Percentiles rank a stretch among this genome's conserved stretches.
phyloP scores from a whole-genome alignment of 106 monocot genomes.

The Dendrobium officinale region DNA sequence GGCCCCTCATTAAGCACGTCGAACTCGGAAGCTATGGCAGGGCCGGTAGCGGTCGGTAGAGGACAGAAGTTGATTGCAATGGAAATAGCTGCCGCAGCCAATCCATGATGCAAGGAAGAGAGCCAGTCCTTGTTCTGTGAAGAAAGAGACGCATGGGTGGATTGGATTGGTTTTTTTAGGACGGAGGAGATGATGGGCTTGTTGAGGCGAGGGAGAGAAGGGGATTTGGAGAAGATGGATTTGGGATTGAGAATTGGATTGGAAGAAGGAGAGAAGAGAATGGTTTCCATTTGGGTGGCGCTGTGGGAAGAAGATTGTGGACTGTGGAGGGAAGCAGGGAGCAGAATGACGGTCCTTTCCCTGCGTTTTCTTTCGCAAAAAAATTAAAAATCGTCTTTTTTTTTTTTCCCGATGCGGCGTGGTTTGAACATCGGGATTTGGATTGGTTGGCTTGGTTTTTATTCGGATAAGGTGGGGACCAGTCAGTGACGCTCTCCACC shows the following conservation, averaged over 20 bases:
- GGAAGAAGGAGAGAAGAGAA: slow-evolving; percentile 43
- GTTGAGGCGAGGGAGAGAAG: slow-evolving; percentile 1
- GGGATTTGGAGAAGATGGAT: slow-evolving; percentile 8
- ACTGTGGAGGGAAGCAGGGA: slow-evolving; percentile 1
- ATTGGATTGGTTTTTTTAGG: not conserved
- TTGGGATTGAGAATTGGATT: slow-evolving; percentile 26
- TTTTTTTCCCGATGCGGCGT: too few species aligned
- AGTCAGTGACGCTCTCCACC: too few species aligned
- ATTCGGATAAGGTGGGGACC: slow-evolving; percentile 55
- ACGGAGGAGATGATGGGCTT: slow-evolving; percentile 13
- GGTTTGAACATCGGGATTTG: slow-evolving; percentile 30
- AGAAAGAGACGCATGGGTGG: slow-evolving; percentile 1
- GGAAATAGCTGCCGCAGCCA: slow-evolving; percentile 75
- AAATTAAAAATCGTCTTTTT: too few species aligned
- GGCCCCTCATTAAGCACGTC: slow-evolving; percentile 78
- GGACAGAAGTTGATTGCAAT: slow-evolving; percentile 68
- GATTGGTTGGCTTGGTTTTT: slow-evolving; percentile 58
- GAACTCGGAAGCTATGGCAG: slow-evolving; percentile 81
- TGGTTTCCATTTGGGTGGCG: slow-evolving; percentile 37
- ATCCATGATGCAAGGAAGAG: slow-evolving; percentile 46
- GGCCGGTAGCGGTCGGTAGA: not conserved
- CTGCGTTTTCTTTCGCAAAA: not conserved
- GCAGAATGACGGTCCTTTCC: slow-evolving; percentile 7
- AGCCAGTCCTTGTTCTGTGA: slow-evolving; percentile 27
- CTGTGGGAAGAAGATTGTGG: not conserved